phyloP scores from a whole-genome alignment of 164 flowering plant species.

The Saururus chinensis region DNA sequence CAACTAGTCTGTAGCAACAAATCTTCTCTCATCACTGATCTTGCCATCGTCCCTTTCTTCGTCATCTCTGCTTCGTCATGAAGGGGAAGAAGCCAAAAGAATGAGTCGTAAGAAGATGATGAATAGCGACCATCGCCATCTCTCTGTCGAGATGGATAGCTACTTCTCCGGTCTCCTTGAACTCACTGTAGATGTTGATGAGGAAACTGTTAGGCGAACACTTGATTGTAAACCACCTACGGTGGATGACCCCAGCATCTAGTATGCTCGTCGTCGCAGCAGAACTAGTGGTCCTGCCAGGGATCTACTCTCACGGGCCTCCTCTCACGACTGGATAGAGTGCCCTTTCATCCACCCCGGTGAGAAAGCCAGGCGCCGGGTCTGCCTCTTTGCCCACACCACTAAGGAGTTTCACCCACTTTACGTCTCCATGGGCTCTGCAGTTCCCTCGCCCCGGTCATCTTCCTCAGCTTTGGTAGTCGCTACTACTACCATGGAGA shows the following conservation, averaged over 20 bases:
- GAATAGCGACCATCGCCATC: constrained; percentile 37
- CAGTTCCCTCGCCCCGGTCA: no score
- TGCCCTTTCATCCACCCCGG: no score
- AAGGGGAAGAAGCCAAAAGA: no score
- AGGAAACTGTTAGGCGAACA: constrained; percentile 44
- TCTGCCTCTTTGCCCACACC: no score
- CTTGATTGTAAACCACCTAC: constrained; percentile 46
- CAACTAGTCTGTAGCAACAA: no score
- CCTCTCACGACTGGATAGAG: constrained; percentile 97
- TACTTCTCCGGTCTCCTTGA: constrained; percentile 68
- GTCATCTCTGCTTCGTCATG: no score
- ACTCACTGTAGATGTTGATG: constrained; percentile 74
- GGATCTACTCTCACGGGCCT: constrained; percentile 94
- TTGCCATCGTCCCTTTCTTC: constrained; percentile 6
- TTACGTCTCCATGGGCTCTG: no score
- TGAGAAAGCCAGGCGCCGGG: constrained; percentile 57
- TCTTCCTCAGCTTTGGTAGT: constrained; percentile 35
- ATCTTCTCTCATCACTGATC: no score
- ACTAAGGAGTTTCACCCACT: no score
- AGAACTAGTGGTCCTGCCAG: constrained; percentile 75
- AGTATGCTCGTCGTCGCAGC: constrained; percentile 95
- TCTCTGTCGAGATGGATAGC: no score
- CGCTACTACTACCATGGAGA: no score
- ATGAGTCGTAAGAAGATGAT: constrained; percentile 10
- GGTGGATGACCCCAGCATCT: constrained; percentile 60